These are phyloP conservation scores for Colletotrichum simmondsii DNA, from an alignment of 2,329 filamentous ascomycete genomes.

Conservation along the genomic window DNA sequence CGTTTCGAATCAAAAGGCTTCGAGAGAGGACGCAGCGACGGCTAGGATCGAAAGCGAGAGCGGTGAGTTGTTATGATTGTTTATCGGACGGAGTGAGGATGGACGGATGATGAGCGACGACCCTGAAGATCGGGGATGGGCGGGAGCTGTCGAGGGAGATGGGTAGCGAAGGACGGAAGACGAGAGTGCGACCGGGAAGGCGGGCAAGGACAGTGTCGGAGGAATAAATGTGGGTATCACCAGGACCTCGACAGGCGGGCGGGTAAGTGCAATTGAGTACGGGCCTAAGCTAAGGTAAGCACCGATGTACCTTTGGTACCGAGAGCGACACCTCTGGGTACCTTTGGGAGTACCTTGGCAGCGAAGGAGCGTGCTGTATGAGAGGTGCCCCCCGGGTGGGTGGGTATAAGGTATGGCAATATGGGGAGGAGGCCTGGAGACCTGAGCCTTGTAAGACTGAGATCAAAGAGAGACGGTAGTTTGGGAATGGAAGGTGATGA, in stretches of 20 bases:
- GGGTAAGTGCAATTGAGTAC: slow-evolving; percentile 25
- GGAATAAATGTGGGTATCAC: slow-evolving; percentile 34
- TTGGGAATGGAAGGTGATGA: no score
- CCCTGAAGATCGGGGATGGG: slow-evolving; percentile 19
- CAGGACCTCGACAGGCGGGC: slow-evolving; percentile 30
- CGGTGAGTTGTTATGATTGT: neutral
- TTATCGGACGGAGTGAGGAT: slow-evolving; percentile 18
- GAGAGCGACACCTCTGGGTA: neutral
- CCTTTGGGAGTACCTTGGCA: neutral
- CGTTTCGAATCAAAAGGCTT: neutral
- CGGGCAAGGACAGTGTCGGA: slow-evolving; percentile 34
- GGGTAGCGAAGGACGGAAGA: slow-evolving; percentile 32
- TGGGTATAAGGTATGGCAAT: neutral
- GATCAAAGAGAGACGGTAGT: neutral
- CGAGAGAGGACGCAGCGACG: neutral
- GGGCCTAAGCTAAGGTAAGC: slow-evolving; percentile 23
- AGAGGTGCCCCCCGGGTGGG: neutral
- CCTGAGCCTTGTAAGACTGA: slow-evolving; percentile 27
- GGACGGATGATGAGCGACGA: slow-evolving; percentile 19
- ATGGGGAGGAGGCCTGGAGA: slow-evolving; percentile 23
- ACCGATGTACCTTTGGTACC: slow-evolving; percentile 15
- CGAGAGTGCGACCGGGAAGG: slow-evolving; percentile 32
- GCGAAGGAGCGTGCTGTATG: neutral
- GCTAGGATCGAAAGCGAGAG: neutral
- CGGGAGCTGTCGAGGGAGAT: slow-evolving; percentile 33